Evolutionary conservation across 805 yeast genomes (phyloP).

Genomic region (Lipomyces japonicus): DNA sequence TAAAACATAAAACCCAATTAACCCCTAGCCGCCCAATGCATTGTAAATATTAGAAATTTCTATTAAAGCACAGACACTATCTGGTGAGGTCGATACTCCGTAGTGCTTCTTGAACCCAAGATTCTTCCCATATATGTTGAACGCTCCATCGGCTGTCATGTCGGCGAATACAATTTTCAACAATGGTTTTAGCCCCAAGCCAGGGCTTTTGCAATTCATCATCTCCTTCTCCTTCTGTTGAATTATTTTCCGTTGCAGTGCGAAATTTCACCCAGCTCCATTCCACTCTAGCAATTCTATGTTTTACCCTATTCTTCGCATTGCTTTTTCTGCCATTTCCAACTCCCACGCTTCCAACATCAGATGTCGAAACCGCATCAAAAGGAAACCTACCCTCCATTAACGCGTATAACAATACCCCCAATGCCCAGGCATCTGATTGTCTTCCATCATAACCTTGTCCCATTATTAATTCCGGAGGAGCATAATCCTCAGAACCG

Average conservation of each 20-base stretch:
- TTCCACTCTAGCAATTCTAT: slow-evolving; percentile 84
- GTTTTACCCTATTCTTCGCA: slow-evolving; percentile 61
- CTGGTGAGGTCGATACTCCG: background rate
- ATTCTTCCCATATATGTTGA: slow-evolving; percentile 36
- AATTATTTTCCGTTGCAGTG: slow-evolving; percentile 33
- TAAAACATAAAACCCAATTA: background rate
- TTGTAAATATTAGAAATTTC: background rate
- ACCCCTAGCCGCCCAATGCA: background rate
- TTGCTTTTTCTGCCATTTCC: slow-evolving; percentile 33
- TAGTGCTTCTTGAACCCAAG: slow-evolving; percentile 40
- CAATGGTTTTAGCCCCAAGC: slow-evolving; percentile 49
- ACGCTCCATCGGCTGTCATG: slow-evolving; percentile 46
- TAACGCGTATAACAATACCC: slow-evolving; percentile 81
- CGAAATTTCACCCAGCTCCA: slow-evolving; percentile 71
- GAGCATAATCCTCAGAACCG: slow-evolving; percentile 94
- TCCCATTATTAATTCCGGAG: slow-evolving; percentile 91
- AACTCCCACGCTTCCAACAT: slow-evolving; percentile 35
- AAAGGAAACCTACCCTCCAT: slow-evolving; percentile 88
- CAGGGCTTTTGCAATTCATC: slow-evolving; percentile 36
- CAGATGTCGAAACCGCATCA: slow-evolving; percentile 53
- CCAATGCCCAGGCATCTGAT: slow-evolving; percentile 93
- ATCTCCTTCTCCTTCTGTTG: slow-evolving; percentile 30
- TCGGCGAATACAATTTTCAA: slow-evolving; percentile 48
- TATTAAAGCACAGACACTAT: background rate
- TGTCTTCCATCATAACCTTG: slow-evolving; percentile 85